Conservation (phyloP, 169 alveolate species). For the Plasmodium adleri region DNA sequence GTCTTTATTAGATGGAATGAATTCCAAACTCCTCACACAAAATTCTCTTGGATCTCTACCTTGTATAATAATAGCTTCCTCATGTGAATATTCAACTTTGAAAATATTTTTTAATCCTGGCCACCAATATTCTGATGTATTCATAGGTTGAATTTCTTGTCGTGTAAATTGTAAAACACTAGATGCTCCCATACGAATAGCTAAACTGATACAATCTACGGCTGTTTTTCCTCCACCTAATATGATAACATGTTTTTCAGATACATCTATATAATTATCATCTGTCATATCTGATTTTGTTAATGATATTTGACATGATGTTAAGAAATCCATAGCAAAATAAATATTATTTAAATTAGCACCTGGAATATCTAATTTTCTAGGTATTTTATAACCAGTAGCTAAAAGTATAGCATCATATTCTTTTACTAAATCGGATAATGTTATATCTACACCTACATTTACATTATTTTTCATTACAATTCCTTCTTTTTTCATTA, state of each 20-base stretch:
- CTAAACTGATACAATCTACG: conserved; percentile 83
- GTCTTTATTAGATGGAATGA: conserved; percentile 78
- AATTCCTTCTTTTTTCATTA: conserved; percentile 78
- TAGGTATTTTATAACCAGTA: conserved; percentile 77
- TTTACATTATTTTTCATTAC: conserved; percentile 68
- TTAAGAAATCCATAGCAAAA: conserved; percentile 81
- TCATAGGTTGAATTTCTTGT: conserved; percentile 70
- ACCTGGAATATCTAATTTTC: conserved; percentile 73
- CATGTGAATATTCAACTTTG: conserved; percentile 82
- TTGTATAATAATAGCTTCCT: conserved; percentile 78
- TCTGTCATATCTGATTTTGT: conserved; percentile 69
- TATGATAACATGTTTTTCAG: conserved; percentile 82
- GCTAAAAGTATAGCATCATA: conserved; percentile 83
- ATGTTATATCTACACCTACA: conserved; percentile 53
- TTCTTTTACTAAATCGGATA: conserved; percentile 57
- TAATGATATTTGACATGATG: conserved; percentile 78
- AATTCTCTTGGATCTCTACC: conserved; percentile 85
- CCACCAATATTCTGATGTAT: conserved; percentile 66
- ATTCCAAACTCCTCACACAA: conserved; percentile 79
- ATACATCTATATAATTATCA: conserved; percentile 75
- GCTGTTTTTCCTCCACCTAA: conserved; percentile 88
- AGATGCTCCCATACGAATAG: conserved; percentile 84
- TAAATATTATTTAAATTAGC: conserved; percentile 77
- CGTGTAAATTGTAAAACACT: conserved; percentile 84
- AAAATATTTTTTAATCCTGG: conserved; percentile 71